phyloP scores from a whole-genome alignment of 2,329 filamentous ascomycete species.

The Penicillium concentricum region DNA sequence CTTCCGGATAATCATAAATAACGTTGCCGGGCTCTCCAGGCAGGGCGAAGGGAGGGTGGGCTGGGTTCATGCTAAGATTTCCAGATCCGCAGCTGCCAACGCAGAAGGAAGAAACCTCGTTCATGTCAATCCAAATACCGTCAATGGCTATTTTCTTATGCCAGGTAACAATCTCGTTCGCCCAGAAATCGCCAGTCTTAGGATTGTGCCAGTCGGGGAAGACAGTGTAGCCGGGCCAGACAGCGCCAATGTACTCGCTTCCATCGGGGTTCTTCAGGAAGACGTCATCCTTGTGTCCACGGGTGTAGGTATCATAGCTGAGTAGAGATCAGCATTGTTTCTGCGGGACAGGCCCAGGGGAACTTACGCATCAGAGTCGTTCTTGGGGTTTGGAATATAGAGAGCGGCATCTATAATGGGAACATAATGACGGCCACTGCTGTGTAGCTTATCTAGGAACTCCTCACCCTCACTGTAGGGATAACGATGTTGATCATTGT shows the following conservation, averaged over 20 bases:
- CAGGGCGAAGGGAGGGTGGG: slow-evolving; percentile 64
- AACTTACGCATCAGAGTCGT: slow-evolving; percentile 62
- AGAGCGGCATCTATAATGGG: slow-evolving; percentile 65
- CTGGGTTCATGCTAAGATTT: slow-evolving; percentile 65
- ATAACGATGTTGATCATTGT: slow-evolving; percentile 55
- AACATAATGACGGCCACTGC: slow-evolving; percentile 57
- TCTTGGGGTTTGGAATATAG: slow-evolving; percentile 70
- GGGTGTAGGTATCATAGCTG: slow-evolving; percentile 53
- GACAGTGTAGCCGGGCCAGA: slow-evolving; percentile 61
- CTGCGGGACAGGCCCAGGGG: slow-evolving; percentile 2
- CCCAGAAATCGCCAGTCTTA: slow-evolving; percentile 61
- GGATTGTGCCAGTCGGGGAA: slow-evolving; percentile 62
- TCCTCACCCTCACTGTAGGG: slow-evolving; percentile 49
- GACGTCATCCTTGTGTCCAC: slow-evolving; percentile 49
- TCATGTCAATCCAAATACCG: slow-evolving; percentile 62
- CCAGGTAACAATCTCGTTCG: slow-evolving; percentile 53
- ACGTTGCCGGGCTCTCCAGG: slow-evolving; percentile 64
- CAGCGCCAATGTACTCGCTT: slow-evolving; percentile 54
- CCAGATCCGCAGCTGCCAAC: slow-evolving; percentile 68
- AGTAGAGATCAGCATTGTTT: slow-evolving; percentile 35
- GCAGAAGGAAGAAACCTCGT: slow-evolving; percentile 64
- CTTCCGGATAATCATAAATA: slow-evolving; percentile 64
- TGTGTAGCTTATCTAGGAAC: slow-evolving; percentile 55
- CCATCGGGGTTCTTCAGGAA: slow-evolving; percentile 57
- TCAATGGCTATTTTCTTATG: slow-evolving; percentile 55